A percentile compares a stretch with the other conserved stretches of the same genome.
Conservation (phyloP, 495 filamentous ascomycete species). For the Elasticomyces elasticus region DNA sequence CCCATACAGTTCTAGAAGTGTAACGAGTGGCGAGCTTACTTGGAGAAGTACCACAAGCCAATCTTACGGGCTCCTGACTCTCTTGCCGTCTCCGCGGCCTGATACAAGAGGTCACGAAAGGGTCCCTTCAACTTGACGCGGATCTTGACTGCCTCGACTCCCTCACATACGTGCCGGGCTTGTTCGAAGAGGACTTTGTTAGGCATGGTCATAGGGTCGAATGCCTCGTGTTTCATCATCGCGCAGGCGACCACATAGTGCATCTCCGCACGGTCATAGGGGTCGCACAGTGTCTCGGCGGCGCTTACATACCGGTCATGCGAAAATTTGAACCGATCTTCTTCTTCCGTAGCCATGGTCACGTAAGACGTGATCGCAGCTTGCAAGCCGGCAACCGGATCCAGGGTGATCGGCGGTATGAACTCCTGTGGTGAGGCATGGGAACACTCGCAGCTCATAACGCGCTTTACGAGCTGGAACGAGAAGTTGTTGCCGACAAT, state of each 20-base stretch:
- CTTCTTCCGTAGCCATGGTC: constrained; percentile 61
- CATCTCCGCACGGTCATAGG: constrained; percentile 60
- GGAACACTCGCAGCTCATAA: constrained; percentile 49
- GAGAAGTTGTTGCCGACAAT: constrained; percentile 70
- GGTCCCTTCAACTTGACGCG: constrained; percentile 47
- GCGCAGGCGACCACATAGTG: constrained; percentile 76
- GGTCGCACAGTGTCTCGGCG: constrained; percentile 57
- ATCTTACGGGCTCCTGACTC: constrained; percentile 72
- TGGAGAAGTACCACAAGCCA: constrained; percentile 65
- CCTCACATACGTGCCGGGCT: constrained; percentile 59
- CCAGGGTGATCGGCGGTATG: constrained; percentile 28
- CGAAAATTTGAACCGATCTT: constrained; percentile 66
- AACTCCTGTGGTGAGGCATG: constrained; percentile 11
- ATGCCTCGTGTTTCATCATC: constrained; percentile 57
- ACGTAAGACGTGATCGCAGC: constrained; percentile 67
- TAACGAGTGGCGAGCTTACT: too few relatives aligned
- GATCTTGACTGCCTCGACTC: constrained; percentile 59
- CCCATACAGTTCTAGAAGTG: too few relatives aligned
- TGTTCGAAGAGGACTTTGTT: constrained; percentile 14
- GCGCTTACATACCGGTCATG: constrained; percentile 79
- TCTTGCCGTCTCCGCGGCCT: constrained; percentile 63
- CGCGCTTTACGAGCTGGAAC: constrained; percentile 65
- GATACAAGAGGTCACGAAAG: constrained; percentile 63
- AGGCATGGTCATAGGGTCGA: constrained; percentile 35
- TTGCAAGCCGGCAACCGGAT: constrained; percentile 67